phyloP scores from a whole-genome alignment of 2,329 filamentous ascomycete species.

The Cladophialophora yegresii region DNA sequence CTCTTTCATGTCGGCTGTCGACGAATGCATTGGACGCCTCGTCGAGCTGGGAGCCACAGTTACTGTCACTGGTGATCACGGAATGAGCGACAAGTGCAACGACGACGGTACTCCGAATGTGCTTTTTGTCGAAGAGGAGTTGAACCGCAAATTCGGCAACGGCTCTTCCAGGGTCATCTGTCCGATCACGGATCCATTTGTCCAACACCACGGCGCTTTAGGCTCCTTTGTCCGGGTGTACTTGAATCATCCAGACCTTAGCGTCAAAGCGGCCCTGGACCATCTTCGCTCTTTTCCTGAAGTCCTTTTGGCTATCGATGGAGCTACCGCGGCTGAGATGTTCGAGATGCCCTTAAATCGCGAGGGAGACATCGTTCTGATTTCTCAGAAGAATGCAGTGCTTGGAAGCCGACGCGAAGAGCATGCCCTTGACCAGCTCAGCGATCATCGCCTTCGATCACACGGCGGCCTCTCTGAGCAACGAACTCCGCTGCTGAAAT shows the following conservation, averaged over 20 bases:
- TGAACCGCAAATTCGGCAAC: conserved; percentile 41
- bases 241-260: conserved; percentile 34
- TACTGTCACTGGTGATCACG: conserved; percentile 49
- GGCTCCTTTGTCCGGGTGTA: conserved; percentile 49
- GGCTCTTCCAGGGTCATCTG: conserved; percentile 46
- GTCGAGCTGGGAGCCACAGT: conserved; percentile 43
- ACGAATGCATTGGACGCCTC: conserved; percentile 41
- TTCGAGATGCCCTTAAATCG: conserved; percentile 47
- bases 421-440: conserved; percentile 43
- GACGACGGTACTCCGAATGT: conserved; percentile 43
- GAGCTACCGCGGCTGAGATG: conserved; percentile 40
- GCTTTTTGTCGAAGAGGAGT: conserved; percentile 46
- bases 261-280: conserved; percentile 39
- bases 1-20: conserved; percentile 44
- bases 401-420: conserved; percentile 43
- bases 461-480: conserved; percentile 49
- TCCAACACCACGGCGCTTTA: conserved; percentile 49
- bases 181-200: conserved; percentile 50
- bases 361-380: conserved; percentile 48
- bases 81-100: conserved; percentile 48
- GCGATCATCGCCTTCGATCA: conserved; percentile 44
- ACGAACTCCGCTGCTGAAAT: conserved; percentile 44
- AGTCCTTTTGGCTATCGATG: conserved; percentile 41
- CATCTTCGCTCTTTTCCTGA: conserved; percentile 39
- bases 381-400: conserved; percentile 44